phyloP scores from a whole-genome alignment of 148 eudicot genomes.

The Diospyros lotus region DNA sequence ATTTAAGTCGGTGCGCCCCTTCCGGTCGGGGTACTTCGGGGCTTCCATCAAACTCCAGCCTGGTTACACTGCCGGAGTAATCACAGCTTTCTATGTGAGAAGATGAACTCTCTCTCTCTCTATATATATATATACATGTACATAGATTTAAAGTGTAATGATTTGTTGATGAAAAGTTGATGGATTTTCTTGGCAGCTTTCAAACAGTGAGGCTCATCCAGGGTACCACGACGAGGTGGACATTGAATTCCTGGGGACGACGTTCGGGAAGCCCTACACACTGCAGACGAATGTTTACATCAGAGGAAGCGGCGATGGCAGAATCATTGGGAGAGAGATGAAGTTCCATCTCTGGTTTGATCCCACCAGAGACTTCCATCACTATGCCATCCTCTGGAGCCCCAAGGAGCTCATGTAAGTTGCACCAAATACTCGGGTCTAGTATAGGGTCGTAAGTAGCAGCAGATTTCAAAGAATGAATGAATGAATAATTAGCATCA shows the following conservation, averaged over 20 bases:
- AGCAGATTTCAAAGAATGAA: too few relatives aligned
- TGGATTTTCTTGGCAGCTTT: slow-evolving; percentile 46
- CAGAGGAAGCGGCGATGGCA: slow-evolving; percentile 91
- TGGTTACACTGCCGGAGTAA: slow-evolving; percentile 96
- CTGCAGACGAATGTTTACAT: slow-evolving; percentile 88
- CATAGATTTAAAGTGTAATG: too few relatives aligned
- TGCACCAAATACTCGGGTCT: too few relatives aligned
- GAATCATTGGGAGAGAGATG: slow-evolving; percentile 86
- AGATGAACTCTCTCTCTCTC: neutral
- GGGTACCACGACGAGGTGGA: slow-evolving; percentile 95
- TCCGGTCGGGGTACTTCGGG: slow-evolving; percentile 90
- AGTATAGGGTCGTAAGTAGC: neutral
- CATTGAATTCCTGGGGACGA: slow-evolving; percentile 90
- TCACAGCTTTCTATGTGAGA: slow-evolving; percentile 86
- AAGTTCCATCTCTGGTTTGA: slow-evolving; percentile 94
- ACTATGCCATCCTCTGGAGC: slow-evolving; percentile 87
- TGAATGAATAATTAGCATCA: too few relatives aligned
- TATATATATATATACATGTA: neutral
- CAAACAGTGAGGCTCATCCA: slow-evolving; percentile 86
- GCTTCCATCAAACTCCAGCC: slow-evolving; percentile 76
- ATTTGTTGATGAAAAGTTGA: neutral
- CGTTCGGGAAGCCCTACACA: slow-evolving; percentile 84
- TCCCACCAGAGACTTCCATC: slow-evolving; percentile 79
- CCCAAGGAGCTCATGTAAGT: slow-evolving; percentile 82
- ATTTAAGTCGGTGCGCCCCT: slow-evolving; percentile 82